A percentile compares a stretch with the other conserved stretches of the same genome.
These are phyloP conservation scores for Aspergillus baeticus DNA, from an alignment of 495 filamentous ascomycete species.

Conservation along the genomic window DNA sequence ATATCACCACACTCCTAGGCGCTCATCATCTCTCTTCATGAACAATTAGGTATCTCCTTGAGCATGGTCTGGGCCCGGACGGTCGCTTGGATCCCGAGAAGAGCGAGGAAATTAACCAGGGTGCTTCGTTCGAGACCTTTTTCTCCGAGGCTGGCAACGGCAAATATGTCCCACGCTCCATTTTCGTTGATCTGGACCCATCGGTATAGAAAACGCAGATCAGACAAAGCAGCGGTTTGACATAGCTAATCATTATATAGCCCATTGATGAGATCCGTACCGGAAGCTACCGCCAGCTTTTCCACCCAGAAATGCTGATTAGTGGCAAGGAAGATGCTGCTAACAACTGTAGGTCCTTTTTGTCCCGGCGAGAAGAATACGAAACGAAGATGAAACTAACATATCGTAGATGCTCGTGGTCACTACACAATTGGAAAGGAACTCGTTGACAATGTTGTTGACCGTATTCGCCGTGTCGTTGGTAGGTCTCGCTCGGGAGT, in stretches of 20 bases:
- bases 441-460: conserved; percentile 77
- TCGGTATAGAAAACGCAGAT: conserved; percentile 50
- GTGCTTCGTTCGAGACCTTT: conserved; percentile 83
- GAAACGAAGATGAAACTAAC: conserved; percentile 24
- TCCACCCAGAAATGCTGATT: conserved; percentile 85
- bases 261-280: conserved; percentile 91
- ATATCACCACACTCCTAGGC: background rate
- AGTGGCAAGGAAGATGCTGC: conserved; percentile 93
- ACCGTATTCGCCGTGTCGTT: conserved; percentile 79
- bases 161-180: conserved; percentile 87
- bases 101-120: conserved; percentile 56
- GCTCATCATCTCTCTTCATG: background rate
- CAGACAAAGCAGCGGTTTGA: background rate
- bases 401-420: conserved; percentile 71
- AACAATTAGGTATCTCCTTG: conserved; percentile 72
- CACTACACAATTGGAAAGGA: conserved; percentile 95
- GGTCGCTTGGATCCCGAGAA: conserved; percentile 64
- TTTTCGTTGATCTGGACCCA: conserved; percentile 88
- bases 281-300: conserved; percentile 78
- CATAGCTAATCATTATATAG: conserved; percentile 29
- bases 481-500: conserved; percentile 43
- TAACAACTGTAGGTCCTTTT: conserved; percentile 69
- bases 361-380: background rate
- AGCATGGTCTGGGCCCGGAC: conserved; percentile 82
- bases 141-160: conserved; percentile 83